A percentile compares a stretch with the other conserved stretches of the same genome.
phyloP scores from a whole-genome alignment of 768 basidiomycete genomes.

The Lactarius quietus region DNA sequence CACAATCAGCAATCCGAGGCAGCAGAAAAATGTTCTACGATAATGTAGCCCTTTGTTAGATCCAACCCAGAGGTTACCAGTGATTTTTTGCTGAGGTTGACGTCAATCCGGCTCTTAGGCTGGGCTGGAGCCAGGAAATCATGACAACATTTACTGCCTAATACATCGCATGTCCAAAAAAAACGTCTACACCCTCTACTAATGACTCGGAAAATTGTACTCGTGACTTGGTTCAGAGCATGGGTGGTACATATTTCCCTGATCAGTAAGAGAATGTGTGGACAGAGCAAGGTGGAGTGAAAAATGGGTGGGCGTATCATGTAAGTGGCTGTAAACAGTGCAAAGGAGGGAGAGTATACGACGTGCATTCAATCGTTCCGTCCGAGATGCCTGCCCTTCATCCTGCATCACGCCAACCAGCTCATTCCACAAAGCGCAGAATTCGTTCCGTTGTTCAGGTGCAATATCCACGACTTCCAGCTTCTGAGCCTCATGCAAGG shows the following conservation, averaged over 20 bases:
- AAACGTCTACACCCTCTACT: no score
- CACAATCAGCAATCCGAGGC: no score
- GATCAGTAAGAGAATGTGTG: neutral
- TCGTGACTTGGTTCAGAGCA: neutral
- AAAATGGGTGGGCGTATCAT: neutral
- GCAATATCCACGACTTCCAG: neutral
- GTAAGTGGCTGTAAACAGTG: neutral
- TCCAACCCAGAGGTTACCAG: no score
- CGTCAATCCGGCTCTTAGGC: no score
- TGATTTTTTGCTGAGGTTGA: no score
- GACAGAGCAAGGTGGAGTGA: neutral
- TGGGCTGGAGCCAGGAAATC: no score
- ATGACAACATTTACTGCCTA: no score
- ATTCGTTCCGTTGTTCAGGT: neutral
- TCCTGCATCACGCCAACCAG: slow-evolving; percentile 1
- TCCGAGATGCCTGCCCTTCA: neutral
- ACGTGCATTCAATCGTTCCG: slow-evolving; percentile 6
- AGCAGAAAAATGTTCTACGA: no score
- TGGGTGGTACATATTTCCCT: neutral
- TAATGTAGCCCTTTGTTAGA: no score
- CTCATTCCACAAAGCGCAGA: slow-evolving; percentile 15
- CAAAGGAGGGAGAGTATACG: slow-evolving; percentile 5
- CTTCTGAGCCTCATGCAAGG: neutral
- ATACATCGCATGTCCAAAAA: no score
- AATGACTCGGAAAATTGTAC: no score